Evolutionary conservation across 768 basidiomycete genomes (phyloP), one percentile per base, ranked within the genome.

Genomic region (Naganishia onofrii): DNA sequence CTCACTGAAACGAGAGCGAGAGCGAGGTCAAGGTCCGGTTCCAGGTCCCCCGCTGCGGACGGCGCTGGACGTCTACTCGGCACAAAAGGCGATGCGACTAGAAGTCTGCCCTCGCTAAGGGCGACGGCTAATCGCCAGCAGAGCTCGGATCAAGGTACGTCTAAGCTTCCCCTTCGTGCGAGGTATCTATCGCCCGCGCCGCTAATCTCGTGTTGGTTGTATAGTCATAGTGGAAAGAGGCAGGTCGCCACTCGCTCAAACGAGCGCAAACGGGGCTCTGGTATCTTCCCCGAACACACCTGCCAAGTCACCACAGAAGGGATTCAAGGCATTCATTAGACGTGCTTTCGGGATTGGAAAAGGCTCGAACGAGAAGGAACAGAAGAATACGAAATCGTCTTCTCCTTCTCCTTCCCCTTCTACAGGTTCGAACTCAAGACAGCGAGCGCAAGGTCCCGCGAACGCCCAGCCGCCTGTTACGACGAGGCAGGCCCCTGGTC

Each of bases 281-380:
- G 42, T 8, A 29, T 44, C 60, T 36, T 34, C 60, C 13, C 13
- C 29, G 26, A 17, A 5, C n/a, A 26, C 57, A 10, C 57, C 32
- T 12, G 21, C 3, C 19, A 34, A 58, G 8, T 36, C 36, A 42
- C n/a, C 9, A 26, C 60, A 38, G 12, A 44, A n/a, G 26, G 60
- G 60, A 7, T 63, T 63, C 60, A 63, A 44, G 17, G 60, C 60
- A 23, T 63, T 63, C 60, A 6, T 63, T 23, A 63, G 12, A 42
- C 23, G 28, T 12, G 15, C 60, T 1, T 63, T 63, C 42, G 60
- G 60, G 5, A 26, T 63, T 26, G 60, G 60, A 44, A 63, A 63
- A 28, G 42, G 38, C 23, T 42, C 60, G 21, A 44, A 12, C 46
- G 60, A 63, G n/a, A 42, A 58, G 34, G 31, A 58, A 21, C 31